Evolutionary conservation across 2,329 filamentous ascomycete species (phyloP), one percentile per base, ranked within the genome.

Genomic region (Colletotrichum eremochloae): DNA sequence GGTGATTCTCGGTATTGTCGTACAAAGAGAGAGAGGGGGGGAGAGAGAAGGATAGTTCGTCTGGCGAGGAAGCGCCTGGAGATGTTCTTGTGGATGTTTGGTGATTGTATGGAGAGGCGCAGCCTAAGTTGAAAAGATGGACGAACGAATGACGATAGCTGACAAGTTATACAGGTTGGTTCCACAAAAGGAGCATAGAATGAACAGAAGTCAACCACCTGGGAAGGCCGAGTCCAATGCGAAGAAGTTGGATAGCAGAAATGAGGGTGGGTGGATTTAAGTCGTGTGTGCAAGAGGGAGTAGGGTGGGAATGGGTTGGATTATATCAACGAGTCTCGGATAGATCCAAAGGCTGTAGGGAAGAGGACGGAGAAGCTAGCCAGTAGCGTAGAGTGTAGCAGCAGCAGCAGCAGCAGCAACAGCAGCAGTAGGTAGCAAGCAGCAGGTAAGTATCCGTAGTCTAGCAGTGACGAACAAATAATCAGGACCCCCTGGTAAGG

Each of bases 101-200:
- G 56, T 29, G 46, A 44, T 56, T 64, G 75, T 64, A 74, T 74
- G 71, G 71, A 74, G 68, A 81, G 80, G 80, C 79, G 75, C 78
- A 80, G 80, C 79, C 80, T 76, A 40, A 68, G 44, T 68, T 68
- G 75, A 75, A 55, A 74, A 75, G 75, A 75, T 24, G 33, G 53
- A 64, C 52, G 62, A 76, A 74, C 56, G 79, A 81, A 75, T 71
- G 79, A 74, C 70, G 75, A 72, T 66, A 72, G 79, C 71, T 9
- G 44, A 57, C 63, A 61, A 67, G 68, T 65, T 77, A 80, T 76
- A 72, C 79, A 76, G 76, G 79, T 73, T 77, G 78, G 75, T 76
- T 77, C 76, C 69, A 67, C 67, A 31, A 65, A 73, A 56, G 60
- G 75, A 72, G 42, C 63, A 68, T 56, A 36, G 56, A 64, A 62